Base-by-base conservation (phyloP, 2,329 filamentous ascomycete genomes). In the Venturia aucupariae region DNA sequence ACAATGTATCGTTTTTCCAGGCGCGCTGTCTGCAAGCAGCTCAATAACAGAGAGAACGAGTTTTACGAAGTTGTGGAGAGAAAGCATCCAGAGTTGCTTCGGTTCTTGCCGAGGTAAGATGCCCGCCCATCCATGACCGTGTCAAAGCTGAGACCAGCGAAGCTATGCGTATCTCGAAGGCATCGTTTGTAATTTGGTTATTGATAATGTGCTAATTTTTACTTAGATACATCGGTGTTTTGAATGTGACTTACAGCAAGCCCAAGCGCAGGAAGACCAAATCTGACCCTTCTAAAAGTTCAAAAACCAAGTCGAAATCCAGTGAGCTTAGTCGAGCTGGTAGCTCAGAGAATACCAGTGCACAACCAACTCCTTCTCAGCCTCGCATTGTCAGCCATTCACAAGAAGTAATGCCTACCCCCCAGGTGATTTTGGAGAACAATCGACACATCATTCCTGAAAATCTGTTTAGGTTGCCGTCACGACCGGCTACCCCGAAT, bases 1-100 rank as follows among this genome's bases (percentile, higher is more conserved):
- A 97, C 93, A 0, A 84, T 99, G 42, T 99, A 96, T 84, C 88
- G 93, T 51, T 97, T 99, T 73, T 97, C 94, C 22, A 87, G 91
- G 69, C 86, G 92, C 70, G 94, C 94, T 64, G 92, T 99, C 13
- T 99, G 94, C 81, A 99, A 99, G 77, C 92, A 97, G 77, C 84
- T 99, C 72, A 99, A 96, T 75, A 99, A 96, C 74, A 85, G 93
- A 71, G 94, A 99, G 74, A 99, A 99, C 76, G 91, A 96, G 77
- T 99, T 99, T 74, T 99, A 99, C 75, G 94, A 99, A 77, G 94
- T 88, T 64, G 90, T 97, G 71, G 94, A 99, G 79, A 86, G 86
- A 71, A 86, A 90, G 69, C 93, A 99, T 75, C 90, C 92, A 68
- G 89, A 96, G 72, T 82, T 99, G 71, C 79, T 99, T 66, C 86